phyloP scores from a whole-genome alignment of 1,284 basidiomycete genomes.

The Trichosporon coremiiforme region DNA sequence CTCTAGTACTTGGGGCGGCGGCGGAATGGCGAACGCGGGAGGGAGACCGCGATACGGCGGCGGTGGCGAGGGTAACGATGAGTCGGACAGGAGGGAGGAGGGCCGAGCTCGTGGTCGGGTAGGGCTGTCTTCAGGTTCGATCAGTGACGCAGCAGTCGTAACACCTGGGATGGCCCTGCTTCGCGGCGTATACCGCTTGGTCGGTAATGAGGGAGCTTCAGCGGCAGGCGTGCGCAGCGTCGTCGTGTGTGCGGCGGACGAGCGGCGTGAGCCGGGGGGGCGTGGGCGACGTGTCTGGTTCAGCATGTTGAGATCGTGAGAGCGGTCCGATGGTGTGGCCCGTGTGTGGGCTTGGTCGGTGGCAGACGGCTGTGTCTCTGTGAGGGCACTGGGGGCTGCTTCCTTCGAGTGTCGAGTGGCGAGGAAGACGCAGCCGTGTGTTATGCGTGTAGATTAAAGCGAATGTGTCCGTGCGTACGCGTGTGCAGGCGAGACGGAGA shows the following conservation, averaged over 20 bases:
- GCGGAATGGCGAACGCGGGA: slow-evolving; percentile 21
- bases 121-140: background rate
- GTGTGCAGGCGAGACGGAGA: slow-evolving; percentile 5
- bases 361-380: background rate
- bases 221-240: background rate
- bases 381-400: background rate
- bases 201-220: slow-evolving; percentile 12
- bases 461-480: slow-evolving; percentile 1
- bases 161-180: background rate
- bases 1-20: slow-evolving; percentile 29
- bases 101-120: background rate
- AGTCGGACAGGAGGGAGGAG: slow-evolving; percentile 6
- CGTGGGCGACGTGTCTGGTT: slow-evolving; percentile 9
- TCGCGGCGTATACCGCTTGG: slow-evolving; percentile 4
- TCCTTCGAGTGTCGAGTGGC: background rate
- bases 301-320: background rate
- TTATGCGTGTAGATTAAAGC: background rate
- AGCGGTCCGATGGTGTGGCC: background rate
- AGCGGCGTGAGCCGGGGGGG: slow-evolving; percentile 4
- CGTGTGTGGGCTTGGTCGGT: background rate
- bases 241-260: background rate
- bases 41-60: slow-evolving; percentile 4
- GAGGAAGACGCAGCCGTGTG: background rate
- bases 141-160: background rate
- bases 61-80: slow-evolving; percentile 1